phyloP scores from a whole-genome alignment of 1,139 yeast species.

The Yamadazyma trypodendri region DNA sequence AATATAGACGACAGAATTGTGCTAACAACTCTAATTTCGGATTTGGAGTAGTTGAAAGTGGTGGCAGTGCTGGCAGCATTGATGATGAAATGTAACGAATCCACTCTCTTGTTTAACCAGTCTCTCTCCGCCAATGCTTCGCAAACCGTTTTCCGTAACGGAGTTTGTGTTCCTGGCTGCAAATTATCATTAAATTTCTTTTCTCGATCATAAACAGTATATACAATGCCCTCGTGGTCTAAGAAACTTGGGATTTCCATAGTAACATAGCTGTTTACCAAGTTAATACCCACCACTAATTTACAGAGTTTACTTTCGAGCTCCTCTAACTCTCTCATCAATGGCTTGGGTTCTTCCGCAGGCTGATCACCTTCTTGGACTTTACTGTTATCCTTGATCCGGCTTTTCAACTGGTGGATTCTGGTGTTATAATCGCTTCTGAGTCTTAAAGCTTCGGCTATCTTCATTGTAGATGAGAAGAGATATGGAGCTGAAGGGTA shows the following conservation, averaged over 20 bases:
- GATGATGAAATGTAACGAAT: constrained; percentile 5
- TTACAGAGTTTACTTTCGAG: constrained; percentile 1
- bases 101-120: constrained; percentile 10
- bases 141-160: constrained; percentile 12
- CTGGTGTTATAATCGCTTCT: constrained; percentile 12
- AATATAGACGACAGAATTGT: constrained; percentile 8
- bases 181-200: constrained; percentile 3
- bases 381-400: constrained; percentile 14
- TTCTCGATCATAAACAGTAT: constrained; percentile 1
- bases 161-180: constrained; percentile 1
- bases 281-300: no score
- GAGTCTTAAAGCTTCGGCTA: constrained; percentile 18
- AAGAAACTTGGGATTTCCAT: no score
- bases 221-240: no score
- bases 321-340: constrained; percentile 7
- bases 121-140: constrained; percentile 18
- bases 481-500: no score
- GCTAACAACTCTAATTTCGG: constrained; percentile 15
- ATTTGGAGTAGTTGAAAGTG: constrained; percentile 14
- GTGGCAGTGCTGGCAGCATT: constrained; percentile 8
- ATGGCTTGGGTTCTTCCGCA: constrained; percentile 12
- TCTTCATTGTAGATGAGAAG: constrained; percentile 9
- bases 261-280: no score
- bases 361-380: constrained; percentile 18
- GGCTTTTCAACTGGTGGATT: constrained; percentile 8